A percentile compares a stretch with the other conserved stretches of the same genome.
Evolutionary conservation across 2,329 filamentous ascomycete species (phyloP).

Genomic region (Aspergillus amoenus): DNA sequence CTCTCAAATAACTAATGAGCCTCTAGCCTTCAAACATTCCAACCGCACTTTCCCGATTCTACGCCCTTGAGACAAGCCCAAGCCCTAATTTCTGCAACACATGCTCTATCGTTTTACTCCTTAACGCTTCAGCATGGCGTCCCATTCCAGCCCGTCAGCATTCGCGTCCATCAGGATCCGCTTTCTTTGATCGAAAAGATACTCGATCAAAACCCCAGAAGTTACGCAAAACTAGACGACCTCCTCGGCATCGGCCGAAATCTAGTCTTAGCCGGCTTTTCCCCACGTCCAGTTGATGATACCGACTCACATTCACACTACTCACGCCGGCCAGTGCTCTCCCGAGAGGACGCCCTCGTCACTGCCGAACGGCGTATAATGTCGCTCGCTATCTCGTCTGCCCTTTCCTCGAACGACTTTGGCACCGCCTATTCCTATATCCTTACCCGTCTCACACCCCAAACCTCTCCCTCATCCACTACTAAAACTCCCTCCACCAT

Average conservation of each 20-base stretch:
- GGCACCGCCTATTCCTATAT: constrained; percentile 68
- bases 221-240: constrained; percentile 65
- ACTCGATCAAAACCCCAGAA: constrained; percentile 60
- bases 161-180: constrained; percentile 62
- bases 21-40: constrained; percentile 43
- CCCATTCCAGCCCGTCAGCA: constrained; percentile 65
- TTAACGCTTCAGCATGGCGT: constrained; percentile 64
- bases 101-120: constrained; percentile 65
- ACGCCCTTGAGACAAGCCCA: constrained; percentile 44
- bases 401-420: constrained; percentile 46
- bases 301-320: constrained; percentile 15
- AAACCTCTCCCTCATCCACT: constrained; percentile 32
- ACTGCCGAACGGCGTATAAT: constrained; percentile 48
- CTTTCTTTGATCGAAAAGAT: constrained; percentile 59
- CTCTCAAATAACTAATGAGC: neutral
- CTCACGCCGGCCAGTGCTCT: constrained; percentile 3
- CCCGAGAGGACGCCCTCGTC: constrained; percentile 29
- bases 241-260: constrained; percentile 61
- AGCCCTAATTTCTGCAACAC: constrained; percentile 60
- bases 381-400: constrained; percentile 46
- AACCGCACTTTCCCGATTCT: constrained; percentile 42
- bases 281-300: constrained; percentile 23
- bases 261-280: constrained; percentile 51
- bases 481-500: constrained; percentile 26
- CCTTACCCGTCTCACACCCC: constrained; percentile 54